Evolutionary conservation across 495 filamentous ascomycete species (phyloP), one percentile per base, ranked within the genome.

Genomic region (Platismatia glauca): DNA sequence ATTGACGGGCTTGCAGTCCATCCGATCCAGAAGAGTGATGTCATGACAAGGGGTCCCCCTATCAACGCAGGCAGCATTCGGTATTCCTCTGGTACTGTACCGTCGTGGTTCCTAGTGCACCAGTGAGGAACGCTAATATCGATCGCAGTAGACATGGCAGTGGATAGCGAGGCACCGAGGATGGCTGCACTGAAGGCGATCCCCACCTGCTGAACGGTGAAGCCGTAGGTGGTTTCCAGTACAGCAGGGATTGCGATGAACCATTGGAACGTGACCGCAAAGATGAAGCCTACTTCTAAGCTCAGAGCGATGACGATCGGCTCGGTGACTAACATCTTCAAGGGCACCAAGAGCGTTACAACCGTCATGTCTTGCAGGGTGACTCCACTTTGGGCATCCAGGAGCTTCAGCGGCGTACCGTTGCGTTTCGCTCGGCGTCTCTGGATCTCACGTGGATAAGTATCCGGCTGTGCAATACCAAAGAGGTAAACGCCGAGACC

Each of bases 61-160:
- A 85, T 69, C 81, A 86, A 81, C 24, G 79, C 81, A 20, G 79
- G 73, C 53, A 82, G 74, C 55, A 86, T 69, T 34, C 84, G 71
- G 56, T 83, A 75, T 62, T 81, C 84, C 7, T 77, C 78, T 8
- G 66, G 73, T 7, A 76, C 71, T 34, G 64, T 64, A 31, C 70
- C 71, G 13, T 72, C 66, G 3, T 35, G 69, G 60, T 44, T 67
- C 53, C 29, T 62, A 60, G 55, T 61, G 46, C 69, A 64, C 55
- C 71, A 66, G 31, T 63, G 70, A 11, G 74, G 73, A 63, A 80
- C 80, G n/a, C 79, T 67, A 22, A 71, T 55, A 60, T 84, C 80
- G 62, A 79, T 75, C 18, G 78, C 11, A 27, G 75, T 57, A 35
- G 76, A 71, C 22, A 77, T 81, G 6, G 74, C 11, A 8, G 74